Base-by-base conservation (phyloP, 768 basidiomycete species). In the Leucocoprinus leucothites region DNA sequence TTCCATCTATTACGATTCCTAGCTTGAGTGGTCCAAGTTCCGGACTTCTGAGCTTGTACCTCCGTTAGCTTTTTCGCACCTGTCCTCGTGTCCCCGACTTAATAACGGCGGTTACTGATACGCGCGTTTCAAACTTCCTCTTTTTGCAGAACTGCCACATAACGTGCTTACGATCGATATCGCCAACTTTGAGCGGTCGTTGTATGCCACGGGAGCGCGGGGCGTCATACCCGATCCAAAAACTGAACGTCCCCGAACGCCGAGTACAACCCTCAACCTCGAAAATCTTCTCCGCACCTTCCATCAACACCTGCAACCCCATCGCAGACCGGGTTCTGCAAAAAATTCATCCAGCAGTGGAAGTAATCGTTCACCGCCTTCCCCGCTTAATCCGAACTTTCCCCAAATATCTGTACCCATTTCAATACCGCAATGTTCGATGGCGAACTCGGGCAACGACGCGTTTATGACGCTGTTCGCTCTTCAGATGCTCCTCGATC, bases 361-460 rank as follows among this genome's bases (percentile, higher is more conserved):
- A 57, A 19, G 48, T 61, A 48, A 57, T 68, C 36, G 16, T 38
- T 51, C 18, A 21, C 46, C 26, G 24, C 54, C 25, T 13, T 48
- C 60, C 22, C 48, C 57, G 25, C 13, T 38, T 5, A 38, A 6
- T 19, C 48, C 38, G 34, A 41, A 19, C 24, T 41, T 41, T 44
- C 42, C 42, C 16, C 38, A n/a, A n/a, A 13, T 38, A 38, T 38
- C 38, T n/a, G 3, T n/a, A 48, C 45, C 25, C 14, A 21, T 47
- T 14, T n/a, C 24, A 19, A 66, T 77, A 18, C 76, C 70, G 14
- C 67, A 71, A 53, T 82, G 80, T 55, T 64, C 68, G 13, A 64
- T 86, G 56, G 82, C 87, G 65, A 91, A 91, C 62, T 73, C 90
- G n/a, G 90, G 90, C 13, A 93, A 93, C 66, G 86, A 89, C 58